Conservation (phyloP, 2,329 filamentous ascomycete species). For the Chaetomium globosum region DNA sequence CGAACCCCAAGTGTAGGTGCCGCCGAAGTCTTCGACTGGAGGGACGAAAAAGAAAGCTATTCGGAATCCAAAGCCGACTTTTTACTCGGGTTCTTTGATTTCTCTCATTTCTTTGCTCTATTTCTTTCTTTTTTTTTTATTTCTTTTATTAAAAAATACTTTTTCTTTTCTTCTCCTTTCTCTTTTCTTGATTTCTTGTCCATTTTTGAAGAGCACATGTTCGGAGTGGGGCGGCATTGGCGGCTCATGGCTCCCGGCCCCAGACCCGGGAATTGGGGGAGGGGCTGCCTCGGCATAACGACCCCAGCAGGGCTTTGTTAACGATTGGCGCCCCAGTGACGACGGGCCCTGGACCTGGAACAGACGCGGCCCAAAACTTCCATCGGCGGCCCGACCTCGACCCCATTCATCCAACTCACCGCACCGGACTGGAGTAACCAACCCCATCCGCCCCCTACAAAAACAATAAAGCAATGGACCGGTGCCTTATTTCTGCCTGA, state of each 20-base stretch:
- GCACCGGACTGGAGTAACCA: neutral
- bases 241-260: neutral
- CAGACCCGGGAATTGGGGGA: constrained; percentile 16
- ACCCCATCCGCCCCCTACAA: neutral
- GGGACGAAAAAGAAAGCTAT: too few species aligned
- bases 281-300: constrained; percentile 27
- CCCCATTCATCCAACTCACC: neutral
- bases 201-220: constrained; percentile 8
- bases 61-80: too few species aligned
- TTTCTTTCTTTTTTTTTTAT: too few species aligned
- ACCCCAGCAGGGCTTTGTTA: neutral
- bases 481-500: constrained; percentile 24
- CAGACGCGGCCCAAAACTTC: constrained; percentile 9
- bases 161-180: too few species aligned
- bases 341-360: neutral
- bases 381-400: constrained; percentile 7
- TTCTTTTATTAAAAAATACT: too few species aligned
- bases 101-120: too few species aligned
- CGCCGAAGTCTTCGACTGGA: too few species aligned
- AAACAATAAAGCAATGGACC: constrained; percentile 2
- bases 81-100: too few species aligned
- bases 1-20: too few species aligned
- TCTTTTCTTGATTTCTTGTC: too few species aligned
- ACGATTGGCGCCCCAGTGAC: constrained; percentile 11
- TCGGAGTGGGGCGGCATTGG: constrained; percentile 16